Percentiles rank a stretch among this genome's conserved stretches.
Conservation (phyloP, 352 stramenopile species). For the Pelagophyceae sp. region DNA sequence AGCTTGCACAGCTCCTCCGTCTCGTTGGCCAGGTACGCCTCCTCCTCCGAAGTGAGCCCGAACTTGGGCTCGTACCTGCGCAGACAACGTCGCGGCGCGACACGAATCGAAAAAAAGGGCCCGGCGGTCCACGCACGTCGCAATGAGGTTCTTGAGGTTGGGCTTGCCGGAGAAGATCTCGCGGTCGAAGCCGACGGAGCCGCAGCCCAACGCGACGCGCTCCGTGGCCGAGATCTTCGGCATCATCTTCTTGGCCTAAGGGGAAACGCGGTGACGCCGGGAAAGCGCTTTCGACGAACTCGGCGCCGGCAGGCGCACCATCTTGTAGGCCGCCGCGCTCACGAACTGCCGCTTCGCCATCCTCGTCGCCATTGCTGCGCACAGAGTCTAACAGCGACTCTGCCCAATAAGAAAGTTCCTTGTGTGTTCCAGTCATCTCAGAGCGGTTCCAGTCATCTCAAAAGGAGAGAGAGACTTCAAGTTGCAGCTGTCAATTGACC, state of each 20-base stretch:
- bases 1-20: conserved; percentile 87
- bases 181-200: conserved; percentile 89
- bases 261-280: neutral
- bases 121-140: conserved; percentile 67
- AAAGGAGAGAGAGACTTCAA: too few relatives aligned
- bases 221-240: conserved; percentile 87
- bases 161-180: conserved; percentile 92
- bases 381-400: too few relatives aligned
- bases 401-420: too few relatives aligned
- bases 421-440: too few relatives aligned
- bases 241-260: conserved; percentile 76
- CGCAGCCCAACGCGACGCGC: conserved; percentile 83
- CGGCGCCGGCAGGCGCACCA: neutral
- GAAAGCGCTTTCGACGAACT: neutral
- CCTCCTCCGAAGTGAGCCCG: conserved; percentile 19
- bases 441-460: too few relatives aligned
- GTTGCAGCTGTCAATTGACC: too few relatives aligned
- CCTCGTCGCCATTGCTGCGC: neutral
- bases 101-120: too few relatives aligned
- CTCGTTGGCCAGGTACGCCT: conserved; percentile 83
- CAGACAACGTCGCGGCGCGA: neutral
- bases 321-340: neutral
- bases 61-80: neutral
- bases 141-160: conserved; percentile 76
- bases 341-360: neutral